phyloP scores from a whole-genome alignment of 805 yeast genomes.

The Barnettozyma salicaria region DNA sequence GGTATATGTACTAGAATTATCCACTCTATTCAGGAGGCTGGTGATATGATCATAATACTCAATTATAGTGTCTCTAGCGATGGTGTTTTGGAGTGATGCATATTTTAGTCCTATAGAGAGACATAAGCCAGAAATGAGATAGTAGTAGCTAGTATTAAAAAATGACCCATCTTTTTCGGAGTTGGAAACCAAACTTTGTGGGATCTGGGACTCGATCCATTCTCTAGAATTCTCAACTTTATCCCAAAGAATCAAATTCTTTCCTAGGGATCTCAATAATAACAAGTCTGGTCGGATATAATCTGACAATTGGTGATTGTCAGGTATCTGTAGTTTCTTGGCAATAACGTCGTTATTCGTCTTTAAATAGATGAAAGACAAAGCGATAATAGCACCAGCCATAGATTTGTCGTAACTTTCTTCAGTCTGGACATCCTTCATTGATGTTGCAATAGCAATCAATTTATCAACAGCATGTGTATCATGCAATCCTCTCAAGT shows the following conservation, averaged over 20 bases:
- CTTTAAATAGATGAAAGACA: conserved; percentile 66
- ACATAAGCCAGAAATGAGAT: conserved; percentile 69
- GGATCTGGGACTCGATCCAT: conserved; percentile 41
- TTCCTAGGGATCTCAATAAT: conserved; percentile 53
- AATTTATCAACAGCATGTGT: conserved; percentile 57
- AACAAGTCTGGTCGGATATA: conserved; percentile 73
- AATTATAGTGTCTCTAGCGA: conserved; percentile 51
- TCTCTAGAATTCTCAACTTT: conserved; percentile 11
- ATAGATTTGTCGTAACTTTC: conserved; percentile 56
- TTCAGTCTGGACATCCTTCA: conserved; percentile 56
- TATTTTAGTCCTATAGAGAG: conserved; percentile 66
- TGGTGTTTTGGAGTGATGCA: conserved; percentile 60
- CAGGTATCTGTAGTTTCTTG: conserved; percentile 52
- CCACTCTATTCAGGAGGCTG: conserved; percentile 7
- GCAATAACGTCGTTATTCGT: conserved; percentile 60
- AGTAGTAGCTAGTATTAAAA: conserved; percentile 51
- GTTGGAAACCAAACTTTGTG: conserved; percentile 37
- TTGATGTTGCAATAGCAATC: conserved; percentile 49
- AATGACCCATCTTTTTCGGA: conserved; percentile 12
- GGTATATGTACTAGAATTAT: conserved; percentile 41
- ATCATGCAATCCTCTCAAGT: conserved; percentile 52
- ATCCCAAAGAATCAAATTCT: conserved; percentile 23
- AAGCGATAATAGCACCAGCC: conserved; percentile 70
- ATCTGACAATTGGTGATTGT: conserved; percentile 50
- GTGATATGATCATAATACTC: conserved; percentile 30